Conservation (phyloP, 306 rosid species). For the Parietaria judaica region DNA sequence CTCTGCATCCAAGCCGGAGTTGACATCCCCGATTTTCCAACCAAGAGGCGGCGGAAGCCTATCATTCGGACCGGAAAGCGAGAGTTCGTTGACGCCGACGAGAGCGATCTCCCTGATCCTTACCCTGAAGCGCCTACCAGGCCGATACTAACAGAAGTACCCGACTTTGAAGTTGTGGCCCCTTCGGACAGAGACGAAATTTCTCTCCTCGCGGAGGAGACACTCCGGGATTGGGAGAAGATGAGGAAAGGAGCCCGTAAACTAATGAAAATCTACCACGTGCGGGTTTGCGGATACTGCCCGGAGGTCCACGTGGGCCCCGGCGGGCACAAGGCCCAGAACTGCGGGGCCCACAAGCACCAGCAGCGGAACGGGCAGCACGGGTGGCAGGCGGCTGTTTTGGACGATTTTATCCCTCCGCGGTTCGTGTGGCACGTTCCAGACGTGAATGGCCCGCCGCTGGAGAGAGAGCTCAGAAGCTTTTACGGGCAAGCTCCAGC, state of each 20-base stretch:
- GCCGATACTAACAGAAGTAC: slow-evolving; percentile 52
- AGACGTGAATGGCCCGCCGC: slow-evolving; percentile 59
- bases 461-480: slow-evolving; percentile 64
- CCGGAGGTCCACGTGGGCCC: slow-evolving; percentile 89
- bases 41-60: slow-evolving; percentile 93
- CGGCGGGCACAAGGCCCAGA: slow-evolving; percentile 80
- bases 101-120: slow-evolving; percentile 74
- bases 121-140: slow-evolving; percentile 31
- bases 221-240: slow-evolving; percentile 69
- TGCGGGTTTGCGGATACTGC: slow-evolving; percentile 92
- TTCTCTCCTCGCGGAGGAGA: slow-evolving; percentile 58
- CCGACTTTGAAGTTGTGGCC: slow-evolving; percentile 46
- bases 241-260: slow-evolving; percentile 71
- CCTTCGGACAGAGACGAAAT: slow-evolving; percentile 40
- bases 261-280: slow-evolving; percentile 70
- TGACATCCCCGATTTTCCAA: slow-evolving; percentile 55
- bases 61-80: slow-evolving; percentile 60
- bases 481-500: slow-evolving; percentile 90
- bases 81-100: slow-evolving; percentile 85
- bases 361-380: slow-evolving; percentile 98
- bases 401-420: slow-evolving; percentile 81
- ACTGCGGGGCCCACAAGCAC: slow-evolving; percentile 88
- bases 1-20: slow-evolving; percentile 95
- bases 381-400: slow-evolving; percentile 87
- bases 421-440: slow-evolving; percentile 98